phyloP scores from a whole-genome alignment of 1,284 basidiomycete species.

The Marasmius fiardii region DNA sequence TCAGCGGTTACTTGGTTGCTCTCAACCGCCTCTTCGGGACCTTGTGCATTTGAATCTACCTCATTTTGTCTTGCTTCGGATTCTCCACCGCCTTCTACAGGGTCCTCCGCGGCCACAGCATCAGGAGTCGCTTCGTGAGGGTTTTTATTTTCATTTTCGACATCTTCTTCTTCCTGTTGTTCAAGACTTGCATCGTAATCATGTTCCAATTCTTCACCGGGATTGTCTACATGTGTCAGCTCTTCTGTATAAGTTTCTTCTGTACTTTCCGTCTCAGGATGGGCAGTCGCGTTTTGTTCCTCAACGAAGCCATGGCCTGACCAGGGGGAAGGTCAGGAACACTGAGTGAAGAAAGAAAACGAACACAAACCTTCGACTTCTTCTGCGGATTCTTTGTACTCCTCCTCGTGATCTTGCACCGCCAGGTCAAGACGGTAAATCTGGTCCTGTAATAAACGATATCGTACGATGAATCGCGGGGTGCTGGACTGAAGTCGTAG shows the following conservation, averaged over 20 bases:
- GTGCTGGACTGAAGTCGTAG: conserved; percentile 46
- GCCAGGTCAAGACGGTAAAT: conserved; percentile 41
- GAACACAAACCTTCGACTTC: neutral
- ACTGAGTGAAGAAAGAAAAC: neutral
- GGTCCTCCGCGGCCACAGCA: no score
- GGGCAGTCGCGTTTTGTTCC: neutral
- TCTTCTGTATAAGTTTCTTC: neutral
- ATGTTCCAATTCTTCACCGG: neutral
- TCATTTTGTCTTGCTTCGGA: conserved; percentile 10
- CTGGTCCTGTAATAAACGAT: conserved; percentile 59
- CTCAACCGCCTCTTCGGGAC: conserved; percentile 5
- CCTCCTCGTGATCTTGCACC: conserved; percentile 11
- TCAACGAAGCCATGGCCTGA: neutral
- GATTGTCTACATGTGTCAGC: neutral
- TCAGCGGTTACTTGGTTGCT: neutral
- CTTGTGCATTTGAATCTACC: conserved; percentile 2
- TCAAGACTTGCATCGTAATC: neutral
- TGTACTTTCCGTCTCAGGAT: neutral
- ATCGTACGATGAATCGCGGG: conserved; percentile 68
- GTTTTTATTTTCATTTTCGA: conserved; percentile 13
- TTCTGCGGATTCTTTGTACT: neutral
- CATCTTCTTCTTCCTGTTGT: conserved; percentile 4
- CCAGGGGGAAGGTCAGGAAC: neutral
- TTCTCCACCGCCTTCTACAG: neutral
- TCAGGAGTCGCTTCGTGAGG: no score